A percentile compares a stretch with the other conserved stretches of the same genome.
These are phyloP conservation scores for Pulveroboletus sp. DNA, from an alignment of 768 basidiomycete genomes.

Conservation along the genomic window DNA sequence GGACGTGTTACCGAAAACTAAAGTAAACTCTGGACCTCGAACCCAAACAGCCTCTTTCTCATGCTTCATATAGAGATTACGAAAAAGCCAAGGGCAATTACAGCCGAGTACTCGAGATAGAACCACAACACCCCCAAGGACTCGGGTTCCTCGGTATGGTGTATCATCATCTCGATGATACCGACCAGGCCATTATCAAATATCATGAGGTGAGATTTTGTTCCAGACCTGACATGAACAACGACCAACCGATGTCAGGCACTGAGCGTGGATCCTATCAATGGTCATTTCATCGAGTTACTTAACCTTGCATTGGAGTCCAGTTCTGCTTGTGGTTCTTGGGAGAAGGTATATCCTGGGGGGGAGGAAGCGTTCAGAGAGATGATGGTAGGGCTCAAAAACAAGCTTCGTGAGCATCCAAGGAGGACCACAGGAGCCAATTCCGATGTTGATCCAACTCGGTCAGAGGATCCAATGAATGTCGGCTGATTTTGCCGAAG, in stretches of 20 bases:
- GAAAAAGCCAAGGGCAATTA: slow-evolving; percentile 73
- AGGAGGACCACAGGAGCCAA: slow-evolving; percentile 16
- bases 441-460: slow-evolving; percentile 15
- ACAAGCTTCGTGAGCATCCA: slow-evolving; percentile 25
- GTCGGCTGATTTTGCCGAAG: slow-evolving; percentile 23
- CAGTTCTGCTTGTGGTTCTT: slow-evolving; percentile 29
- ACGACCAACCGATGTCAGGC: slow-evolving; percentile 42
- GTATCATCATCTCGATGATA: slow-evolving; percentile 66
- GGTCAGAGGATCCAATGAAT: slow-evolving; percentile 30
- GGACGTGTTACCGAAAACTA: slow-evolving; percentile 80
- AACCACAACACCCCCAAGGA: slow-evolving; percentile 78
- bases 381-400: slow-evolving; percentile 33
- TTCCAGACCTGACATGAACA: background rate
- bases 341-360: slow-evolving; percentile 34
- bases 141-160: slow-evolving; percentile 90
- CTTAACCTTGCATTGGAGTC: slow-evolving; percentile 76
- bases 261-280: slow-evolving; percentile 78
- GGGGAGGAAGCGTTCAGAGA: slow-evolving; percentile 31
- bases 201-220: slow-evolving; percentile 78
- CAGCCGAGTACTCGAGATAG: slow-evolving; percentile 76
- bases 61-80: slow-evolving; percentile 36
- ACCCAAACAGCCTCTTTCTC: background rate
- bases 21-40: slow-evolving; percentile 45
- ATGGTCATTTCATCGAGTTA: slow-evolving; percentile 74
- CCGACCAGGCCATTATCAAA: slow-evolving; percentile 78